Base-by-base conservation (phyloP, 495 filamentous ascomycete species). In the Lasiosphaeria hispida region DNA sequence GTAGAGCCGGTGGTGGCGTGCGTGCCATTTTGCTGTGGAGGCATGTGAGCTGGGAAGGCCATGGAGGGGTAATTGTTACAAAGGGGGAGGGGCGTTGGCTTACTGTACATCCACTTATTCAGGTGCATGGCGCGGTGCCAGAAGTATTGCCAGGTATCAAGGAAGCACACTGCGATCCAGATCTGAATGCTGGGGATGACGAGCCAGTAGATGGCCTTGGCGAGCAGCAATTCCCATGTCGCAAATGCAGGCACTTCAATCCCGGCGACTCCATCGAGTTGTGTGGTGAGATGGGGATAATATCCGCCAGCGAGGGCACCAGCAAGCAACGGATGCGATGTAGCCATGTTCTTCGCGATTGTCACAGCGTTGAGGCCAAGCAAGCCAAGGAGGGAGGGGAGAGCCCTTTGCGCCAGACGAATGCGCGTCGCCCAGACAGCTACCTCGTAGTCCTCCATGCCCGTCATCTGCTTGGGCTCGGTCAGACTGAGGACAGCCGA, bases 71-170 rank as follows among this genome's bases (percentile, higher is more conserved):
- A 37, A 33, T 45, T 40, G 1, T 7, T 8, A 10, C 19, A 33
- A 23, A 37, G 36, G 19, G 40, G 19, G 40, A 43, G 17, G 15
- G 47, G 51, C 9, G 4, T 6, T 2, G 15, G 83, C 87, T 70
- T 80, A 96, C 92, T 89, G 80, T 98, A 98, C 59, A 98, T 86
- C 89, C 90, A 97, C 67, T 89, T 89, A 72, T 95, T 93, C 75
- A 91, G 73, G 70, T 98, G 94, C 91, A 97, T 96, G 39, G 84
- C 83, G 23, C 94, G 88, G 76, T 98, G 94, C 68, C 88, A 79
- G 74, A 96, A 96, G 77, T 98, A 98, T 64, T 98, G 91, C 90
- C 92, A 96, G 36, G 91, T 95, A 75, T 98, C 94, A 58, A 96
- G 80, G 57, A 90, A 71, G 57, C 80, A 75, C 61, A 92, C 81